Percentiles rank a stretch among this genome's conserved stretches.
These are phyloP conservation scores for Citrus medica DNA, from an alignment of 345 rosid species.

Conservation along the genomic window DNA sequence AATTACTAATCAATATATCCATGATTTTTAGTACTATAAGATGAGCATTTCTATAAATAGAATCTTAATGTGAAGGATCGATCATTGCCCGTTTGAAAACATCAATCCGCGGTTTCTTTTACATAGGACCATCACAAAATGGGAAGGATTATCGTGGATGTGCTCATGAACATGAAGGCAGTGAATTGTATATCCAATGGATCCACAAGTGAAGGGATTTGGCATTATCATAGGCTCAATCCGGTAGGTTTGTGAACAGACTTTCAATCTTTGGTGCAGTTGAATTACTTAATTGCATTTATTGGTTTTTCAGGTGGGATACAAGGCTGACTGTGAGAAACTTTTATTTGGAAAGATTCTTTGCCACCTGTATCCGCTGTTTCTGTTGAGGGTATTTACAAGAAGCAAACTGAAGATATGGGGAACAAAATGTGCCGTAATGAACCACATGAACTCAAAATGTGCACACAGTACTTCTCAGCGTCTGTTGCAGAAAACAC, in stretches of 20 bases:
- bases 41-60: too few relatives aligned
- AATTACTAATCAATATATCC: too few relatives aligned
- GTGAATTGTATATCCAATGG: too few relatives aligned
- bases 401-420: slow-evolving; percentile 21
- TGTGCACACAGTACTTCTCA: not conserved
- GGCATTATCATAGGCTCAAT: slow-evolving; percentile 49
- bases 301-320: slow-evolving; percentile 2
- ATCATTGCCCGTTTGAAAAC: too few relatives aligned
- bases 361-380: slow-evolving; percentile 20
- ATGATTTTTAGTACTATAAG: too few relatives aligned
- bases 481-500: not conserved
- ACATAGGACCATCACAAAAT: too few relatives aligned
- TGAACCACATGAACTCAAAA: slow-evolving; percentile 21
- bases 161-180: too few relatives aligned
- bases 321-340: slow-evolving; percentile 30
- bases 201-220: slow-evolving; percentile 33
- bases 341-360: slow-evolving; percentile 26
- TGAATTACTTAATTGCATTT: not conserved
- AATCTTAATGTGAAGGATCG: too few relatives aligned
- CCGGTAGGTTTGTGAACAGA: slow-evolving; percentile 4
- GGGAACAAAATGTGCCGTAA: slow-evolving; percentile 18
- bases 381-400: slow-evolving; percentile 13
- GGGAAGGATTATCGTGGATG: too few relatives aligned
- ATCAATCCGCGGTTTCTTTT: too few relatives aligned
- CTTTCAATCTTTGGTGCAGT: not conserved